Conservation (phyloP, 257 asterid genomes). For the Schizonepeta tenuifolia region DNA sequence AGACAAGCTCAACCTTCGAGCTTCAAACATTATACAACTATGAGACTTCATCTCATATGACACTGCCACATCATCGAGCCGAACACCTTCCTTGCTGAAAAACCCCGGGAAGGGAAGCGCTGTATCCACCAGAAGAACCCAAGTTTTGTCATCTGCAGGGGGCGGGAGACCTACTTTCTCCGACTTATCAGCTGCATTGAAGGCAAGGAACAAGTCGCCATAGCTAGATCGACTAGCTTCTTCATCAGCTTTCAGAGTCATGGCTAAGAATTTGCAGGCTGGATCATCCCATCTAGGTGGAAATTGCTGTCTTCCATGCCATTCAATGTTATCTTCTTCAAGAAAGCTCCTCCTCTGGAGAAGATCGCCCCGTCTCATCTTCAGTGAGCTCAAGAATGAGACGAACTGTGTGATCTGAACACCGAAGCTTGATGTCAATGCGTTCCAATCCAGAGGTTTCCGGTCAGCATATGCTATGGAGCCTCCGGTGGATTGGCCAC, state of each 20-base stretch:
- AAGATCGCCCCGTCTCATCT: slow-evolving; percentile 67
- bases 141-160: slow-evolving; percentile 43
- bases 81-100: slow-evolving; percentile 58
- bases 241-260: slow-evolving; percentile 64
- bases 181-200: slow-evolving; percentile 58
- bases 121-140: slow-evolving; percentile 82
- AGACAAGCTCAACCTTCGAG: slow-evolving; percentile 39
- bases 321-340: slow-evolving; percentile 63
- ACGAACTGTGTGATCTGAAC: slow-evolving; percentile 62
- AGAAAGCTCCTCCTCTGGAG: slow-evolving; percentile 68
- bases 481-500: slow-evolving; percentile 80
- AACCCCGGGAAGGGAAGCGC: slow-evolving; percentile 77
- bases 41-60: slow-evolving; percentile 74
- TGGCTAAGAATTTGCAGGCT: slow-evolving; percentile 64
- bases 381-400: slow-evolving; percentile 70
- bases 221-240: slow-evolving; percentile 20
- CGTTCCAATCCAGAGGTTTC: slow-evolving; percentile 66
- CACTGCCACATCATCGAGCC: slow-evolving; percentile 44
- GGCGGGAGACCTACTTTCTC: slow-evolving; percentile 64
- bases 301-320: slow-evolving; percentile 64
- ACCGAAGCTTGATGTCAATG: slow-evolving; percentile 61
- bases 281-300: slow-evolving; percentile 77
- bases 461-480: slow-evolving; percentile 53
- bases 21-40: slow-evolving; percentile 82
- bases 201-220: slow-evolving; percentile 70